Evolutionary conservation across 116 monocot genomes (phyloP).

Genomic region (Thalassia testudinum): DNA sequence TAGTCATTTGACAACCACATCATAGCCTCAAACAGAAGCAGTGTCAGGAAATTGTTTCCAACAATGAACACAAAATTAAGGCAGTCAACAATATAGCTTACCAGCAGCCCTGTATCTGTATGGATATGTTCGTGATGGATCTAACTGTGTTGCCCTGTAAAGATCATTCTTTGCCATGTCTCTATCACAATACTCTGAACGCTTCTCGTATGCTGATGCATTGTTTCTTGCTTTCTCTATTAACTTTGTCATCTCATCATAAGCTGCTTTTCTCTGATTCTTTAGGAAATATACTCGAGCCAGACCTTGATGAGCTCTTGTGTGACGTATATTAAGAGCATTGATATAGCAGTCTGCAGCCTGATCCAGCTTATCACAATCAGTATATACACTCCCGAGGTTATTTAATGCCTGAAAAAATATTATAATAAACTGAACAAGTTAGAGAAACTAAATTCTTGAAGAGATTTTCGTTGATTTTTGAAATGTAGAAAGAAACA

Average conservation of each 20-base stretch:
- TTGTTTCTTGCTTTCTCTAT: constrained; percentile 79
- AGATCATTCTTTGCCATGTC: constrained; percentile 85
- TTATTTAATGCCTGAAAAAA: constrained; percentile 78
- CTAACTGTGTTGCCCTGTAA: constrained; percentile 64
- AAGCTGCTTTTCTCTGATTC: constrained; percentile 75
- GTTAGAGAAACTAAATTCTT: constrained; percentile 3
- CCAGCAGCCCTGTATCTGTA: constrained; percentile 97
- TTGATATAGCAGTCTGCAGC: constrained; percentile 80
- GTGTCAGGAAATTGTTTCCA: no score
- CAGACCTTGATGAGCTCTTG: constrained; percentile 96
- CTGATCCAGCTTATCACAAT: constrained; percentile 67
- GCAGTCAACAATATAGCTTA: constrained; percentile 13
- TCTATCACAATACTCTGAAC: constrained; percentile 92
- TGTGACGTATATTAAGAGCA: constrained; percentile 83
- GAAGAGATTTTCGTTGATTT: no score
- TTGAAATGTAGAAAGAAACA: no score
- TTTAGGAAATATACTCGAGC: constrained; percentile 81
- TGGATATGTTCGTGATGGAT: constrained; percentile 87
- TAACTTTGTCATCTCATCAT: constrained; percentile 96
- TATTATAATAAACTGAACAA: background rate
- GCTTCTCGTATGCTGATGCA: no score
- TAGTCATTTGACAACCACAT: no score
- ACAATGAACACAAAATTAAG: background rate
- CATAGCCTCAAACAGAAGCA: no score
- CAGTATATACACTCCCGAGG: constrained; percentile 89